Conservation (phyloP, 192 early-diverging fungal species). For the Dissophora ornata region DNA sequence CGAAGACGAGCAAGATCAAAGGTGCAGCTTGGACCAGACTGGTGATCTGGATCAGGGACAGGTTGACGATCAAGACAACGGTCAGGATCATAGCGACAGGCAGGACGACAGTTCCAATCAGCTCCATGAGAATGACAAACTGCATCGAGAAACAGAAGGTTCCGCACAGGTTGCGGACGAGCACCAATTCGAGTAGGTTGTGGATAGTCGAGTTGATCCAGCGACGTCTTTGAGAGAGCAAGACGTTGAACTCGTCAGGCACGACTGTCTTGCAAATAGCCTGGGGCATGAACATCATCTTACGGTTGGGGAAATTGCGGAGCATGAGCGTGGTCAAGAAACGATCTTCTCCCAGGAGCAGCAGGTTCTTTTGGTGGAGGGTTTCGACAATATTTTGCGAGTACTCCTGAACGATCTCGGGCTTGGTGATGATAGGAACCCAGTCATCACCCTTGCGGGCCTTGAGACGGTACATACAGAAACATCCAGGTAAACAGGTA, state of each 20-base stretch:
- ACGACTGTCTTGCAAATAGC: slow-evolving; percentile 90
- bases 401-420: slow-evolving; percentile 88
- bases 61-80: slow-evolving; percentile 69
- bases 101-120: slow-evolving; percentile 81
- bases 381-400: slow-evolving; percentile 86
- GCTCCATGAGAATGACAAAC: slow-evolving; percentile 82
- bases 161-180: slow-evolving; percentile 94
- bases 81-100: slow-evolving; percentile 81
- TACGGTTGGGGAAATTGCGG: slow-evolving; percentile 85
- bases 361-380: slow-evolving; percentile 87
- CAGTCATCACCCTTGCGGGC: slow-evolving; percentile 78
- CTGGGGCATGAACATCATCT: slow-evolving; percentile 89
- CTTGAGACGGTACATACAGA: slow-evolving; percentile 98
- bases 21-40: slow-evolving; percentile 72
- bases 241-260: slow-evolving; percentile 82
- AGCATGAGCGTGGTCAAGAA: slow-evolving; percentile 92
- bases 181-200: slow-evolving; percentile 91
- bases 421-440: slow-evolving; percentile 91
- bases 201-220: slow-evolving; percentile 99
- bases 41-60: slow-evolving; percentile 65
- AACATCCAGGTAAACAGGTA: slow-evolving; percentile 96
- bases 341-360: slow-evolving; percentile 92
- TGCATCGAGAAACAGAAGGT: slow-evolving; percentile 98
- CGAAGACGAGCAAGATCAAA: slow-evolving; percentile 80
- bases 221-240: slow-evolving; percentile 90